Evolutionary conservation across 345 rosid species (phyloP), one percentile per base, ranked within the genome.

Genomic region (Arabidopsis arenosa): DNA sequence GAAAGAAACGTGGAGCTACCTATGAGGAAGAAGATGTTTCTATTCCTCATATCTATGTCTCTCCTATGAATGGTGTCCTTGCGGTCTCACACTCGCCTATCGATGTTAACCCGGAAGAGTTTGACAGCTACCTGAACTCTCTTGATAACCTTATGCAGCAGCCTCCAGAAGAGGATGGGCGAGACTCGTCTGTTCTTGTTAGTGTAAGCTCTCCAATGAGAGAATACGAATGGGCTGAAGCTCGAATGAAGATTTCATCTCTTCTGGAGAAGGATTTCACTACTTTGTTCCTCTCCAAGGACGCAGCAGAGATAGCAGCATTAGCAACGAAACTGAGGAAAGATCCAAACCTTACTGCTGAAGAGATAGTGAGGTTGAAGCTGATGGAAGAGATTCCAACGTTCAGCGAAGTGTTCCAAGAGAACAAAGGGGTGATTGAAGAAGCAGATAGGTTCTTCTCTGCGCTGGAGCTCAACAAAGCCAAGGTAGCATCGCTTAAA

Each of bases 341-440:
- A 67, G 89, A 87, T 81, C 92, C 90, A 62, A 57, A 44, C 58
- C 77, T 90, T 26, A 73, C 74, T 17, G 90, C 88, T 3, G 94
- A 86, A 43, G 88, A 89, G 75, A 86, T 87, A 43, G 88, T 87
- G 58, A 91, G 86, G 80, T 35, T 87, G 75, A 89, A 86, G 75
- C 76, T 86, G 78, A 84, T 89, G 0, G 90, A 89, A 76, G 90
- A 88, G 80, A 84, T 90, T 44, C 88, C 93, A 33, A 67, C 75
- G 21, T 86, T 84, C 43, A 82, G 90, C 11, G 84, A 85, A 81
- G 89, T 82, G 21, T 89, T 73, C 47, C 77, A 81, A 1, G 88
- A 86, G 84, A 85, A 85, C 77, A 80, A 84, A 83, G 80, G 71
- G 47, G 73, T 78, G 39, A 77, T 85, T 64, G 80, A 82, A 53